Base-by-base conservation (phyloP, 352 stramenopile species). In the Phytophthora tubulina region DNA sequence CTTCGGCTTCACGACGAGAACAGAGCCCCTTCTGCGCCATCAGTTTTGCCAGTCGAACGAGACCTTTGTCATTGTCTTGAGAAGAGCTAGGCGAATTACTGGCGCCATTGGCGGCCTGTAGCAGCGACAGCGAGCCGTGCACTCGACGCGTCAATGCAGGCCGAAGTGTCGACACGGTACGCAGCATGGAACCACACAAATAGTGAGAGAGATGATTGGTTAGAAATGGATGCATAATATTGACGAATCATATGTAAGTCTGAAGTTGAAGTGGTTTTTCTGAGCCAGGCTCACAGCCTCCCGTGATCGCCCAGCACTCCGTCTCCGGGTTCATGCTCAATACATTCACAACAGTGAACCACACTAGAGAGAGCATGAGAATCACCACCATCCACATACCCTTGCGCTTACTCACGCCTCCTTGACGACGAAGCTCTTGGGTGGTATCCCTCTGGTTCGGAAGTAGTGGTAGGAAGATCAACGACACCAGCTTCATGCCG, bases 21-120 rank as follows among this genome's bases (percentile, higher is more conserved):
- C 89, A 96, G 14, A 96, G 73, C 0, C 88, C 86, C 69, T 80
- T 77, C 60, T 92, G 80, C 5, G 85, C 85, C 86, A 94, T 96
- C 33, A 96, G 78, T 76, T 95, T 95, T 57, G 86, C 84, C 13
- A 95, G 65, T 7, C 88, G 88, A 36, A 95, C 63, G 51, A 81
- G 77, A 63, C 57, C 73, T 46, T 76, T 61, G 1, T 15, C 62
- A 54, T 56, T 48, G 17, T 66, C 61, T 46, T 64, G 53, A 48
- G 50, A 63, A 38, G 27, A 57, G 60, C 45, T 62, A 17, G 42
- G 8, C 0, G 14, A 56, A 45, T 46, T 67, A 4, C 10, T 38
- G 39, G 27, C 3, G 3, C 7, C 14, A 32, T 54, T 42, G 2
- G 45, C 38, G 1, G 8, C 30, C 21, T 70, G 68, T 27, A 76